phyloP scores from a whole-genome alignment of 306 rosid species.

The Sechiopsis laciniata region DNA sequence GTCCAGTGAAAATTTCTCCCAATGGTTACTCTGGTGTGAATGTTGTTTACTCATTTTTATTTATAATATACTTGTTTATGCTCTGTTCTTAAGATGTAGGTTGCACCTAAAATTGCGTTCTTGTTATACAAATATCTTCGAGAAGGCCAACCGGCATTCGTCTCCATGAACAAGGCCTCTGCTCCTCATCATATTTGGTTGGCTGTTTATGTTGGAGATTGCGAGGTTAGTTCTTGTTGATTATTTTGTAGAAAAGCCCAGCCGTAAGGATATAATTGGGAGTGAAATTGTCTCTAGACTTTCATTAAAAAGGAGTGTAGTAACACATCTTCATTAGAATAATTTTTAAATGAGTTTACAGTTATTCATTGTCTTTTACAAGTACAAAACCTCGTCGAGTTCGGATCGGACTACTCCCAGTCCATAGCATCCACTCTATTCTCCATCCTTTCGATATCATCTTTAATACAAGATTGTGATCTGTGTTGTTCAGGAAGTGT shows the following conservation, averaged over 20 bases:
- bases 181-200: background rate
- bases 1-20: background rate
- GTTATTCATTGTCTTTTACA: background rate
- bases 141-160: background rate
- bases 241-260: background rate
- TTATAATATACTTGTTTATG: background rate
- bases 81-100: background rate
- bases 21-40: background rate
- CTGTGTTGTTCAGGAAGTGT: conserved; percentile 34
- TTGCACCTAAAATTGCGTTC: background rate
- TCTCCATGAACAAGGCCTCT: background rate
- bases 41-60: background rate
- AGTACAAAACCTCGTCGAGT: background rate
- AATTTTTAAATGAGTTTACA: background rate
- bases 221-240: conserved; percentile 9
- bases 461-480: conserved; percentile 24
- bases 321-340: too few relatives aligned
- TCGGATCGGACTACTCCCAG: background rate
- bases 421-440: background rate
- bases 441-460: conserved; percentile 1
- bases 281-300: background rate
- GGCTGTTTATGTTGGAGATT: conserved; percentile 7
- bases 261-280: background rate
- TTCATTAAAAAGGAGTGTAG: too few relatives aligned
- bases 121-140: background rate